Evolutionary conservation across 2,329 filamentous ascomycete genomes (phyloP), one percentile per base, ranked within the genome.

Genomic region (Colletotrichum abscissum): DNA sequence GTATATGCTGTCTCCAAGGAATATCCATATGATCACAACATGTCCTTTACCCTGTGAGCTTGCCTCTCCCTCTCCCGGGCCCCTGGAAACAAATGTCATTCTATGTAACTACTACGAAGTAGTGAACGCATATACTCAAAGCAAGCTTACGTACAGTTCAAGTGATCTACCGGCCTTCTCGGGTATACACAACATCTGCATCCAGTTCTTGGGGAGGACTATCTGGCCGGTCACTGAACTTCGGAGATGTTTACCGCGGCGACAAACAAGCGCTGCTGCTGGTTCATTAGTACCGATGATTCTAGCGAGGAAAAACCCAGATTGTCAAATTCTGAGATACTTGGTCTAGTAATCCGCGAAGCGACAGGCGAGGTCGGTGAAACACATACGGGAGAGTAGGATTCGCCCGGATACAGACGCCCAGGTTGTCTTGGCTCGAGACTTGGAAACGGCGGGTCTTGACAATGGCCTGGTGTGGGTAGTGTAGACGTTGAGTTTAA

Each of bases 1-100:
- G n/a, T 68, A 63, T 9, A 56, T 72, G 1, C 33, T 72, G n/a
- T 68, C 69, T 3, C 69, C 57, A 14, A 46, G 64, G 8, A 57
- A 67, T 7, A n/a, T 63, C 1, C 6, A 7, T 68, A 68, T 11
- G 69, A 49, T 0, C 24, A 28, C 28, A 28, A 0, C 30, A 30
- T 8, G 30, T 8, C 30, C 30, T 30, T 30, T 30, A 30, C 30
- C 7, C 30, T 30, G 30, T 28, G 28, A 28, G 28, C 28, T 28
- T 28, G 42, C 26, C 19, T 16, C 14, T 3, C 26, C 33, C 4
- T 5, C 3, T 7, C 5, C 9, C 1, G 22, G 5, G 4, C 33
- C 11, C 0, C 9, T 12, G 4, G 28, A 72, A 0, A 24, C 46
- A 8, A 6, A 35, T 6, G 24, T 24, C 1, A 1, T 67, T 3